Percentiles rank a stretch among this genome's conserved stretches.
phyloP scores from a whole-genome alignment of 139 green algal species.

The Chara braunii region DNA sequence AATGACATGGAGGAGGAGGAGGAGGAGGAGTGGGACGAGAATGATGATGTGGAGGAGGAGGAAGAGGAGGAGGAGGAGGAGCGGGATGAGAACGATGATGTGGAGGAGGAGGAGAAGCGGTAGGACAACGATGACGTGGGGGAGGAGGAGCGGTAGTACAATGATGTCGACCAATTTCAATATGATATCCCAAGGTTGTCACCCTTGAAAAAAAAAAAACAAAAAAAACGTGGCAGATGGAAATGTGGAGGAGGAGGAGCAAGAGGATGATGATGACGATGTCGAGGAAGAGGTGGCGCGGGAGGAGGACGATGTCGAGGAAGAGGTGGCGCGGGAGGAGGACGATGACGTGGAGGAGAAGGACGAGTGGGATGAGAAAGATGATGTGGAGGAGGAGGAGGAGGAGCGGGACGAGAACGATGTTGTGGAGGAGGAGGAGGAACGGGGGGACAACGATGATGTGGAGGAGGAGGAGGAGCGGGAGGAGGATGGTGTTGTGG shows the following conservation, averaged over 20 bases:
- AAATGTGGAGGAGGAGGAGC: not conserved
- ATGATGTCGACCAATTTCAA: no score
- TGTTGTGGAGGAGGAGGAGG: conserved; percentile 11
- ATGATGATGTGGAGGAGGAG: no score
- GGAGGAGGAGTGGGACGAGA: no score
- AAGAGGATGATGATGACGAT: not conserved
- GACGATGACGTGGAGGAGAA: not conserved
- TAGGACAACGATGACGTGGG: no score
- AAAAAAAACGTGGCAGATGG: no score
- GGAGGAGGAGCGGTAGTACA: no score
- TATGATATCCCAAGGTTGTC: no score
- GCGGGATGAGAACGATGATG: no score
- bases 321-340: not conserved
- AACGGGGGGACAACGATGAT: conserved; percentile 2
- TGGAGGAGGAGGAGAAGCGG: no score
- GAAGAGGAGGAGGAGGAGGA: no score
- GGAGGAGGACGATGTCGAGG: conserved; percentile 6
- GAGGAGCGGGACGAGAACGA: conserved; percentile 2
- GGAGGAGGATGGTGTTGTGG: conserved; percentile 13
- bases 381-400: conserved; percentile 18
- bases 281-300: not conserved
- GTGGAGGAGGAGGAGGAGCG: conserved; percentile 12
- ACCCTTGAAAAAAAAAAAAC: no score
- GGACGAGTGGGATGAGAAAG: not conserved
- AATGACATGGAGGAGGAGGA: no score